Evolutionary conservation across 2,329 filamentous ascomycete species (phyloP).

Genomic region (Pseudofabraea citricarpa): DNA sequence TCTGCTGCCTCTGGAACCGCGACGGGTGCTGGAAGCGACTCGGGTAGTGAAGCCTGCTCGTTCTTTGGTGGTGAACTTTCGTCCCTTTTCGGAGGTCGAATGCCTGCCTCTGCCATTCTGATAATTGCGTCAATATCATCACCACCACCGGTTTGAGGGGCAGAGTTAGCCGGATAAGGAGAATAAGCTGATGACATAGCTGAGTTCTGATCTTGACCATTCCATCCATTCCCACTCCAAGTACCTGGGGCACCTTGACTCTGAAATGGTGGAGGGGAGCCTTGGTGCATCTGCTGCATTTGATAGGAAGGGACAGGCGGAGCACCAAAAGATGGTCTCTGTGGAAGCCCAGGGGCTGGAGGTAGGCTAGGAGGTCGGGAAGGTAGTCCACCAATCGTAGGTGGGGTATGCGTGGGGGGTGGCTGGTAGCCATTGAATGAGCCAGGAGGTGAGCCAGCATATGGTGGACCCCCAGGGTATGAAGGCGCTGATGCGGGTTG

Average conservation of each 20-base stretch:
- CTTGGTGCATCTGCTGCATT: slow-evolving; percentile 52
- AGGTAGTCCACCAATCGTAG: slow-evolving; percentile 33
- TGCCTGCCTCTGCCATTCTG: slow-evolving; percentile 58
- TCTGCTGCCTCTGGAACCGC: slow-evolving; percentile 9
- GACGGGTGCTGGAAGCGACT: slow-evolving; percentile 35
- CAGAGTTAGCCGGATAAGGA: slow-evolving; percentile 32
- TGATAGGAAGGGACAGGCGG: slow-evolving; percentile 41
- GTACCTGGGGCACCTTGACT: slow-evolving; percentile 21
- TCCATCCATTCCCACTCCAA: slow-evolving; percentile 31
- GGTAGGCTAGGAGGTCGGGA: slow-evolving; percentile 49
- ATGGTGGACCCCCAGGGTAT: slow-evolving; percentile 25
- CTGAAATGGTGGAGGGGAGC: slow-evolving; percentile 22
- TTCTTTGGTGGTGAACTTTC: slow-evolving; percentile 38
- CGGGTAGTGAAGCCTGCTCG: slow-evolving; percentile 30
- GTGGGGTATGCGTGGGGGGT: slow-evolving; percentile 35
- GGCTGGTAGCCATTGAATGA: slow-evolving; percentile 37
- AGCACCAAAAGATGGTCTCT: slow-evolving; percentile 52
- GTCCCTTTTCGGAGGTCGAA: slow-evolving; percentile 41
- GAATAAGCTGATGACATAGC: slow-evolving; percentile 33
- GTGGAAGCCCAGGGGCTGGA: slow-evolving; percentile 52
- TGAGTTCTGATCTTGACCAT: slow-evolving; percentile 30
- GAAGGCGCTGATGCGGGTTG: slow-evolving; percentile 19
- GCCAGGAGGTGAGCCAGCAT: slow-evolving; percentile 33
- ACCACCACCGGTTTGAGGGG: slow-evolving; percentile 27
- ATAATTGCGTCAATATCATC: slow-evolving; percentile 64